These are phyloP conservation scores for Garcia nutans DNA, from an alignment of 345 rosid species.

Conservation along the genomic window DNA sequence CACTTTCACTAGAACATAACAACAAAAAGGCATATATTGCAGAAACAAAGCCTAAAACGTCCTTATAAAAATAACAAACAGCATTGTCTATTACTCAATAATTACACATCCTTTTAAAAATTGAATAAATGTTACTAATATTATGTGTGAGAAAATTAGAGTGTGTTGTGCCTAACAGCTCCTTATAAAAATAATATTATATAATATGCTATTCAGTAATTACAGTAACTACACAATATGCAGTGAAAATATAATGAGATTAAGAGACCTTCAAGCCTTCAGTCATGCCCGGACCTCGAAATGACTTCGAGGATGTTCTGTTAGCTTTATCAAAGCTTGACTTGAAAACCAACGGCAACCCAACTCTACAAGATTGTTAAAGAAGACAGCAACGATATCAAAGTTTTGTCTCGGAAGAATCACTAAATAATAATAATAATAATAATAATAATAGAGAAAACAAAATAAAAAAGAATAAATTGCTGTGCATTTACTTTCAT, in stretches of 20 bases:
- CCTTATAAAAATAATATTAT: too few relatives aligned
- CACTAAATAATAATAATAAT: background rate
- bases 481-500: background rate
- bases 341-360: constrained; percentile 88
- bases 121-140: too few relatives aligned
- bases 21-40: background rate
- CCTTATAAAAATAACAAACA: too few relatives aligned
- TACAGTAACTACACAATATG: too few relatives aligned
- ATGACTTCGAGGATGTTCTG: constrained; percentile 87
- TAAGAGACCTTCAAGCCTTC: constrained; percentile 81
- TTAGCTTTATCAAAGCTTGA: constrained; percentile 99
- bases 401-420: background rate
- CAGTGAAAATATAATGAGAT: background rate
- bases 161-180: too few relatives aligned
- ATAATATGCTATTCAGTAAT: background rate
- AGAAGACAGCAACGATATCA: background rate
- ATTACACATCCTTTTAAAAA: too few relatives aligned
- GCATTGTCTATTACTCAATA: too few relatives aligned
- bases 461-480: background rate
- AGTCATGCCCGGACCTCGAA: constrained; percentile 90
- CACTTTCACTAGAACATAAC: background rate
- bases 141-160: too few relatives aligned
- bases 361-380: constrained; percentile 50
- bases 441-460: background rate
- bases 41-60: too few relatives aligned